Evolutionary conservation across 2,329 filamentous ascomycete species (phyloP), one percentile per base, ranked within the genome.

Genomic region (Curvularia verruculosa): DNA sequence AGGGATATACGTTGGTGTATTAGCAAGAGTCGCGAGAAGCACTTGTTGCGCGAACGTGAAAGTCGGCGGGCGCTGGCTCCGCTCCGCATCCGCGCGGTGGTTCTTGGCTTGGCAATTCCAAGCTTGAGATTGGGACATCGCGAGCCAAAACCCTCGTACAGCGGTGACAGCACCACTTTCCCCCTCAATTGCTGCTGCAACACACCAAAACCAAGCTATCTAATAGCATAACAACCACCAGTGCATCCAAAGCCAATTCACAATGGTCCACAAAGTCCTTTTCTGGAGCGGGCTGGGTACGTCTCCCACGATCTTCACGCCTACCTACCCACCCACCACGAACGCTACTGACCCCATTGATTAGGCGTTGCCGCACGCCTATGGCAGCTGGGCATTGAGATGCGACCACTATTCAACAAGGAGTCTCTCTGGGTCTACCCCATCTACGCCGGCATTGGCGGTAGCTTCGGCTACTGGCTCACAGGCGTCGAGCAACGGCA

Each of bases 381-480:
- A 79, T 97, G 93, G 91, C 95, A 98, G 80, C 89, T 99, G 77
- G 95, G 94, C 74, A 95, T 99, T 77, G 92, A 99, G 83, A 96
- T 96, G 92, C 92, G 93, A 62, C 95, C 94, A 50, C 89, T 97
- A 79, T 91, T 98, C 85, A 88, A 89, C 80, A 87, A 84, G 73
- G 84, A 89, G 75, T 90, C 89, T 53, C 86, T 96, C 72, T 96
- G 92, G 90, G 92, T 87, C 49, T 99, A 96, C 82, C 95, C 95
- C 53, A 80, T 94, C 69, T 99, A 95, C 80, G 93, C 88, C 57
- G 85, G 85, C 68, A 86, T 92, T 63, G 93, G 93, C 69, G 93
- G 89, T 69, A 91, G 89, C 80, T 97, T 98, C 80, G 95, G 95
- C 68, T 97, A 97, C 84, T 99, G 94, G 92, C 83, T 99, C 69